Percentiles rank a stretch among this genome's conserved stretches.
These are phyloP conservation scores for Candida loeiensis DNA, from an alignment of 805 yeast genomes.

Conservation along the genomic window DNA sequence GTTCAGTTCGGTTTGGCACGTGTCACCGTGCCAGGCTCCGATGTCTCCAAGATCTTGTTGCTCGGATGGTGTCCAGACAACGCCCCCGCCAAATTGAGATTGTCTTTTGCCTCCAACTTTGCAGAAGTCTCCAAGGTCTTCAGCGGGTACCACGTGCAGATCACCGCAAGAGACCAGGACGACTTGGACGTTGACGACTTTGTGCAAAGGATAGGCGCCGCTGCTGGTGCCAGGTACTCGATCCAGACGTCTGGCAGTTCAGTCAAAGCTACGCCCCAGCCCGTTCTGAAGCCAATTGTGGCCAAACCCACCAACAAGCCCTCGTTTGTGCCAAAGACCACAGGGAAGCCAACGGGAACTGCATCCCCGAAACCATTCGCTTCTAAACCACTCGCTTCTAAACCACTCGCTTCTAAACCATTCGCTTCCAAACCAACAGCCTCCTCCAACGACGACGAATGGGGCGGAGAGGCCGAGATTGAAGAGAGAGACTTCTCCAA, in stretches of 20 bases:
- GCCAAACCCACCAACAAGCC: constrained; percentile 31
- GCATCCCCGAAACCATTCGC: constrained; percentile 5
- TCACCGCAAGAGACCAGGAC: constrained; percentile 92
- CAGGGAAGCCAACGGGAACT: constrained; percentile 36
- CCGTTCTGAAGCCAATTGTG: constrained; percentile 23
- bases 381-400: constrained; percentile 13
- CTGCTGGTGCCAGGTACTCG: constrained; percentile 95
- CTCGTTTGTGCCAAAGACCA: constrained; percentile 31
- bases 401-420: constrained; percentile 16
- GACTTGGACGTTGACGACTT: constrained; percentile 81
- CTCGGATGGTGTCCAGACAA: constrained; percentile 98
- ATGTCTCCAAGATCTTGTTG: constrained; percentile 76
- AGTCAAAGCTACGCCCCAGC: no score
- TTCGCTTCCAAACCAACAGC: constrained; percentile 18
- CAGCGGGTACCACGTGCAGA: constrained; percentile 89
- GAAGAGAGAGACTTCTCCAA: constrained; percentile 51
- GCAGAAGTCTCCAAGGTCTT: constrained; percentile 69
- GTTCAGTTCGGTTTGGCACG: constrained; percentile 90
- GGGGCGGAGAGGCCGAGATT: constrained; percentile 66
- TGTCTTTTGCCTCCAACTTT: constrained; percentile 73
- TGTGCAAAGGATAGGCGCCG: constrained; percentile 72
- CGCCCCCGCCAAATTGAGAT: constrained; percentile 73
- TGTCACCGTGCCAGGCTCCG: constrained; percentile 87
- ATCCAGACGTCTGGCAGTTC: constrained; percentile 44
- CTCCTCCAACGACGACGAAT: constrained; percentile 52